Evolutionary conservation across 345 rosid species (phyloP).

Genomic region (Ricinus communis): DNA sequence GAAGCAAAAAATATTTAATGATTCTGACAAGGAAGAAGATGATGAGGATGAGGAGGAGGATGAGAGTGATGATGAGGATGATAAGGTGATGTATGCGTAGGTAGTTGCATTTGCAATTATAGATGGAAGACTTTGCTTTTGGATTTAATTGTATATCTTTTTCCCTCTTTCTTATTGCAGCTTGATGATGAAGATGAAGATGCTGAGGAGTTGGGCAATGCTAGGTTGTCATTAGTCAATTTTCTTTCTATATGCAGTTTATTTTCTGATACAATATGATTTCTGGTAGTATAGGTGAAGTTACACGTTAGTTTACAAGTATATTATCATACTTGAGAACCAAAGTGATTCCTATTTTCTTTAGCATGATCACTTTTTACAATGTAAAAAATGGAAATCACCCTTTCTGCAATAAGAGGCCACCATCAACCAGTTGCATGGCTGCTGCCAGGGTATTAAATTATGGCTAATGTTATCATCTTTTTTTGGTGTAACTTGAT

Average conservation of each 20-base stretch:
- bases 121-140: not conserved
- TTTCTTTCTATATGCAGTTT: not conserved
- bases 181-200: conserved; percentile 40
- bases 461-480: not conserved
- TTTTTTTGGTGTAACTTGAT: too few species aligned
- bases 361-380: not conserved
- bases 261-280: not conserved
- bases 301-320: not conserved
- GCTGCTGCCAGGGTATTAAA: not conserved
- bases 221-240: conserved; percentile 36
- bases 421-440: not conserved
- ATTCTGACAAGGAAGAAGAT: conserved; percentile 19
- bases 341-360: not conserved
- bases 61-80: conserved; percentile 34
- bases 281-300: not conserved
- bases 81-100: conserved; percentile 12
- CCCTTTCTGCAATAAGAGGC: too few species aligned
- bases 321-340: not conserved
- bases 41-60: conserved; percentile 33
- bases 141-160: not conserved
- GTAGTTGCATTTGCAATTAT: not conserved
- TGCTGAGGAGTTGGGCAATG: conserved; percentile 34
- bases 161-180: conserved; percentile 33
- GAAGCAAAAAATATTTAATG: conserved; percentile 6
- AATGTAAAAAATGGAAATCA: not conserved